Base-by-base conservation (phyloP, 768 basidiomycete genomes). In the Sporobolomyces phaffii region DNA sequence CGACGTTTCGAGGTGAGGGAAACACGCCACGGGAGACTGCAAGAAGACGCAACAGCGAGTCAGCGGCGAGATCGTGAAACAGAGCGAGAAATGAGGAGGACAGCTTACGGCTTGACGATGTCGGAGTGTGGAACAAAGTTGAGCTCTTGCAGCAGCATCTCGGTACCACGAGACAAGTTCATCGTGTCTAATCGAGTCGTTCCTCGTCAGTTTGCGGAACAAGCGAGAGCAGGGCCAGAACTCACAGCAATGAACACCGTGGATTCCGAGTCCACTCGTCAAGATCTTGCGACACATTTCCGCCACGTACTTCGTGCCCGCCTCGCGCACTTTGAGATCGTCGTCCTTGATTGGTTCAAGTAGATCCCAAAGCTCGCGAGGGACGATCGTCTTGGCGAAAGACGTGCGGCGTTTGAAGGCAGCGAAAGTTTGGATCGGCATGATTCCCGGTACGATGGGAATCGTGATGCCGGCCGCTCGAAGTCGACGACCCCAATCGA, bases 341-440 rank as follows among this genome's bases (percentile, higher is more conserved):
- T 99, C 91, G 70, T 91, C 93, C 72, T 86, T 84, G 73, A 98
- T 88, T 3, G 82, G 82, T 34, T 87, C 84, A 0, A 98, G 79
- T 64, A 84, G 83, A 5, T 82, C 77, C 79, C 86, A 81, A 48
- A 94, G 80, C 18, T 79, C 75, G 7, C 81, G 79, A 0, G 94
- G 96, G 13, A 98, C 86, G 28, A 82, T 82, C 7, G 87, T 85
- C 29, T 89, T 88, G 65, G 89, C 91, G 44, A 98, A 81, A 76
- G 92, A 93, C 31, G 87, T 90, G 68, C 97, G 80, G 54, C 96
- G 86, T 52, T 87, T 81, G 79, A 98, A 98, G 1, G 93, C 93
- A 10, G 88, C 85, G 76, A 91, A 94, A 24, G 89, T 96, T 76
- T 98, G 96, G 68, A 99, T 91, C 1, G 96, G 94, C 92, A 98